Evolutionary conservation across 1,284 basidiomycete genomes (phyloP), one percentile per base, ranked within the genome.

Genomic region (Inonotus hispidus): DNA sequence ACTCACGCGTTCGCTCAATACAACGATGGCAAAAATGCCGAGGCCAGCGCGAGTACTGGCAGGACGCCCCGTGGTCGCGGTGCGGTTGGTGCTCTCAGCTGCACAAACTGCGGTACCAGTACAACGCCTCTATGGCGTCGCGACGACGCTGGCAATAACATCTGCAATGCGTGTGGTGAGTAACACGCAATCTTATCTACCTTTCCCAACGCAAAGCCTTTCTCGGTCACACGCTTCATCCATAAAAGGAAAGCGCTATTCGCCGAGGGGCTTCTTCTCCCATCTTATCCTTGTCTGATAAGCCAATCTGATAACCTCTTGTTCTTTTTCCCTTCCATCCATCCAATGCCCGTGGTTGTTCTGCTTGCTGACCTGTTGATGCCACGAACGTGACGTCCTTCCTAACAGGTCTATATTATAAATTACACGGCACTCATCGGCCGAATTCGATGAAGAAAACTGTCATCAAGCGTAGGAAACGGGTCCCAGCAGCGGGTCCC

Each of bases 381-480:
- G 53, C 57, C 49, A 63, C 60, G 55, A 37, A 38, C 53, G 47
- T 63, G 63, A 49, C 39, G 56, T 61, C 56, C 58, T 59, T 53
- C 49, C 41, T 39, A 50, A 41, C 72, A 96, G 93, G 95, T 63
- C 83, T 99, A 4, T 99, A 98, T 77, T 95, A 95, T 81, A 99
- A 99, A 76, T 82, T 99, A 11, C 96, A 99, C 78, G 94, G 95
- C 61, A 94, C 93, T 0, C 95, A 98, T 69, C 87, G 96, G 47
- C 96, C 96, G 37, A 96, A 96, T 65, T 93, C 93, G 61, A 95
- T 99, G 94, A 98, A 97, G 77, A 98, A 98, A 80, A 92, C 93
- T 2, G 94, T 98, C 68, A 99, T 99, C 81, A 99, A 99, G 79
- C 86, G 96, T 39, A 82, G 96, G 65, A 98, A 98, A 77, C 88